These are phyloP conservation scores for Neophaeococcomyces mojaviensis DNA, from an alignment of 2,329 filamentous ascomycete genomes.

Conservation along the genomic window DNA sequence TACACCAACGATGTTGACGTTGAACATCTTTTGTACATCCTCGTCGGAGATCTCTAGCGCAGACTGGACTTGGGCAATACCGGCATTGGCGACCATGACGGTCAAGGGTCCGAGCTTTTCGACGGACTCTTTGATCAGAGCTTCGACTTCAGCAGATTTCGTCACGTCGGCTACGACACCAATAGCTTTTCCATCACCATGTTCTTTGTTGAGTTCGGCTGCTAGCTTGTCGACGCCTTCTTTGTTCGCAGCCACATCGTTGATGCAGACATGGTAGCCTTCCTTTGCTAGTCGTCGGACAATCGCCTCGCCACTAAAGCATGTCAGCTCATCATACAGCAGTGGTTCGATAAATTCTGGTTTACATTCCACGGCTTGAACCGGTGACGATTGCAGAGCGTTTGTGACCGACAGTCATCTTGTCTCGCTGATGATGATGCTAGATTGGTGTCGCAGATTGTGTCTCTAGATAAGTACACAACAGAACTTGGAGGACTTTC, in stretches of 20 bases:
- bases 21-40: constrained; percentile 53
- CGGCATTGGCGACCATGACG: constrained; percentile 55
- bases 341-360: not conserved
- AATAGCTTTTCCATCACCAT: constrained; percentile 33
- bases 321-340: not conserved
- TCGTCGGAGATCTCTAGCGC: constrained; percentile 51
- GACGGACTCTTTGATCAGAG: constrained; percentile 47
- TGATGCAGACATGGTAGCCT: constrained; percentile 60
- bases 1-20: constrained; percentile 58
- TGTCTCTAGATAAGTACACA: not conserved
- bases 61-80: constrained; percentile 51
- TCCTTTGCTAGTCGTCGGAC: constrained; percentile 57
- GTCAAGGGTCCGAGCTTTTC: constrained; percentile 45
- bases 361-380: constrained; percentile 35
- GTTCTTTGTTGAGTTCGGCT: constrained; percentile 18
- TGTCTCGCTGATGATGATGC: not conserved
- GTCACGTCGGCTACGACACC: constrained; percentile 56
- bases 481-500: not conserved
- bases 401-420: constrained; percentile 16
- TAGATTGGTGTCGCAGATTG: not conserved
- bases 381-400: constrained; percentile 34
- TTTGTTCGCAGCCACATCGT: constrained; percentile 51
- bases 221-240: constrained; percentile 44
- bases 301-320: constrained; percentile 28
- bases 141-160: constrained; percentile 45